These are phyloP conservation scores for Aspergillus brasiliensis DNA, from an alignment of 2,329 filamentous ascomycete species.

Conservation along the genomic window DNA sequence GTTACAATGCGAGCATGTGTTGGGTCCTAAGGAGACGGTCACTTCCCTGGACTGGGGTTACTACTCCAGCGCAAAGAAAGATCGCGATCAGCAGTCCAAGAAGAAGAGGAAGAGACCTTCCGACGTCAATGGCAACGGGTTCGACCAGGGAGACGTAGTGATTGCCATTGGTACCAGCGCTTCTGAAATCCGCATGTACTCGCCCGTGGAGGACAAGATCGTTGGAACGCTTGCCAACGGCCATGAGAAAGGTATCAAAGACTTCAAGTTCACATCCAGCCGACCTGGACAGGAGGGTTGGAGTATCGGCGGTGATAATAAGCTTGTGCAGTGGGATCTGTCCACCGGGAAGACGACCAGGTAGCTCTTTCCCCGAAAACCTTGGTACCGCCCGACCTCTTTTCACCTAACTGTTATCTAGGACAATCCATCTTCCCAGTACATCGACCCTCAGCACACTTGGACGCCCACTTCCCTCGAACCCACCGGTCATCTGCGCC, in stretches of 20 bases:
- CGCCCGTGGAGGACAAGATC: slow-evolving; percentile 50
- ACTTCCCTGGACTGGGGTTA: slow-evolving; percentile 57
- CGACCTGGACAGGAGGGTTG: slow-evolving; percentile 48
- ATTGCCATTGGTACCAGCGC: slow-evolving; percentile 53
- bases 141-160: slow-evolving; percentile 46
- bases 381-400: not conserved
- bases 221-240: slow-evolving; percentile 48
- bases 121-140: slow-evolving; percentile 42
- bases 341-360: slow-evolving; percentile 45
- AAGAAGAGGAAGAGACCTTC: slow-evolving; percentile 56
- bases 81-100: slow-evolving; percentile 44
- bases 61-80: slow-evolving; percentile 37
- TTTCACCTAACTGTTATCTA: slow-evolving; percentile 26
- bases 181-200: slow-evolving; percentile 54
- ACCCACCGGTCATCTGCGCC: slow-evolving; percentile 51
- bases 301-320: slow-evolving; percentile 57
- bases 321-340: slow-evolving; percentile 56
- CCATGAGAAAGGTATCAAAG: slow-evolving; percentile 52
- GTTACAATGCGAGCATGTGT: slow-evolving; percentile 53
- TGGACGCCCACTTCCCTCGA: slow-evolving; percentile 44
- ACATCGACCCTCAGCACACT: slow-evolving; percentile 43
- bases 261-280: slow-evolving; percentile 53
- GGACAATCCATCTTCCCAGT: slow-evolving; percentile 48
- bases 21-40: slow-evolving; percentile 49
- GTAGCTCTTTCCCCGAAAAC: slow-evolving; percentile 32